These are phyloP conservation scores for Syncephalastrum sp. DNA, from an alignment of 371 early-diverging fungal species.

Conservation along the genomic window DNA sequence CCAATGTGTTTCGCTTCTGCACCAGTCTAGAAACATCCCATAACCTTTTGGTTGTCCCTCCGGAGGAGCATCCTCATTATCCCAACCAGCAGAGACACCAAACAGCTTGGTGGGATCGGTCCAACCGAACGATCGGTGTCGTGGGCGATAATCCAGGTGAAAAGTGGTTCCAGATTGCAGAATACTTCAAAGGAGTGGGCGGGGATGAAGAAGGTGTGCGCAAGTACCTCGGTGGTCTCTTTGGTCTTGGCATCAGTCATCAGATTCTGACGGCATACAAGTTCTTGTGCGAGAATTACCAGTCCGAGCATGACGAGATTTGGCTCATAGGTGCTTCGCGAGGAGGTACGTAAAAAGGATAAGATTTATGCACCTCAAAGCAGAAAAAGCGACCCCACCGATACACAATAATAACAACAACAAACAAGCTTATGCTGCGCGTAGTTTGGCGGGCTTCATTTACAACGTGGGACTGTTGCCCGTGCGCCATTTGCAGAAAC, in stretches of 20 bases:
- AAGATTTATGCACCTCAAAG: neutral
- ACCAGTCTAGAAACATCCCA: conserved; percentile 9
- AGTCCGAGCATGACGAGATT: conserved; percentile 28
- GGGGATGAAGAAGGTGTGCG: conserved; percentile 8
- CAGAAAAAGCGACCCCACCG: neutral
- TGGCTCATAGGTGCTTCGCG: conserved; percentile 39
- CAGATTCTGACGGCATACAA: conserved; percentile 33
- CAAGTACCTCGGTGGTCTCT: conserved; percentile 28
- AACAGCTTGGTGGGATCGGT: no score
- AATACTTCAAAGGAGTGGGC: conserved; percentile 33
- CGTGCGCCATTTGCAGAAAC: conserved; percentile 9
- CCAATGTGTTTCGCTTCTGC: conserved; percentile 30
- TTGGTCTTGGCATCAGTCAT: conserved; percentile 34
- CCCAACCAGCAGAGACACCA: no score
- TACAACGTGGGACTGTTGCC: conserved; percentile 40
- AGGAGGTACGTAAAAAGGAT: conserved; percentile 28
- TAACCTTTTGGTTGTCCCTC: neutral
- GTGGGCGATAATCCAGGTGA: neutral
- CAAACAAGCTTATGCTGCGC: conserved; percentile 31
- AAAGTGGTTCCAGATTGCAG: conserved; percentile 23
- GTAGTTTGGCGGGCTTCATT: conserved; percentile 40
- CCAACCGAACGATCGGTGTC: no score
- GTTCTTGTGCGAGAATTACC: conserved; percentile 24
- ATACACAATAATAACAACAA: neutral
- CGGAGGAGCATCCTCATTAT: no score